Conservation (phyloP, 257 asterid genomes). For the Ballota nigra region DNA sequence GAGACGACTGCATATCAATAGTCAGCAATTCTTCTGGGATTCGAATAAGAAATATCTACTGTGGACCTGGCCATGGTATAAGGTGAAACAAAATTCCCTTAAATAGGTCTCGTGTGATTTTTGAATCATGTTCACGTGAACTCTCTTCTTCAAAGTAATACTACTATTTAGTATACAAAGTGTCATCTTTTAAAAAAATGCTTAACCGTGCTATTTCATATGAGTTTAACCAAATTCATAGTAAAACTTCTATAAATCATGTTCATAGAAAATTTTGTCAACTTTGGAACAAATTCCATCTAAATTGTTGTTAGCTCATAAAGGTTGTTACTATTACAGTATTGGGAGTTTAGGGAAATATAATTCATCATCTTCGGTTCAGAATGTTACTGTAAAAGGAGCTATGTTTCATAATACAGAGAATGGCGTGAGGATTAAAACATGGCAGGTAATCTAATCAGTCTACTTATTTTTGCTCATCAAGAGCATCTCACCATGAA, state of each 20-base stretch:
- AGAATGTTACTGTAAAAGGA: slow-evolving; percentile 55
- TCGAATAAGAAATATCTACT: slow-evolving; percentile 41
- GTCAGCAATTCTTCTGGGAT: slow-evolving; percentile 71
- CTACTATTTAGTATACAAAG: no score
- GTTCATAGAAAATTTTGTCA: no score
- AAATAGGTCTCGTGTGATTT: not conserved
- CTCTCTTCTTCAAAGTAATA: no score
- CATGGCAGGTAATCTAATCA: slow-evolving; percentile 81
- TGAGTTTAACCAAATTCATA: no score
- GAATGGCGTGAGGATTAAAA: slow-evolving; percentile 84
- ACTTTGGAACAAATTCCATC: no score
- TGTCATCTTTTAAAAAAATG: no score
- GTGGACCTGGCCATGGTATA: slow-evolving; percentile 92
- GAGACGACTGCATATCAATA: slow-evolving; percentile 90
- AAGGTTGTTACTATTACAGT: slow-evolving; percentile 29
- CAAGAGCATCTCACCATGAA: not conserved
- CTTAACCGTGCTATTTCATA: no score
- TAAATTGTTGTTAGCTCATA: no score
- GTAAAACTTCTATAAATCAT: no score
- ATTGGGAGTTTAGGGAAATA: slow-evolving; percentile 89
- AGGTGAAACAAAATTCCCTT: slow-evolving; percentile 66
- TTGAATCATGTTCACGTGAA: not conserved
- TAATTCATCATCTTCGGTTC: slow-evolving; percentile 43
- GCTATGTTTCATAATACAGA: slow-evolving; percentile 50
- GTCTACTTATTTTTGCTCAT: not conserved